Conservation (phyloP, 2,329 filamentous ascomycete species). For the Colletotrichum sp. region DNA sequence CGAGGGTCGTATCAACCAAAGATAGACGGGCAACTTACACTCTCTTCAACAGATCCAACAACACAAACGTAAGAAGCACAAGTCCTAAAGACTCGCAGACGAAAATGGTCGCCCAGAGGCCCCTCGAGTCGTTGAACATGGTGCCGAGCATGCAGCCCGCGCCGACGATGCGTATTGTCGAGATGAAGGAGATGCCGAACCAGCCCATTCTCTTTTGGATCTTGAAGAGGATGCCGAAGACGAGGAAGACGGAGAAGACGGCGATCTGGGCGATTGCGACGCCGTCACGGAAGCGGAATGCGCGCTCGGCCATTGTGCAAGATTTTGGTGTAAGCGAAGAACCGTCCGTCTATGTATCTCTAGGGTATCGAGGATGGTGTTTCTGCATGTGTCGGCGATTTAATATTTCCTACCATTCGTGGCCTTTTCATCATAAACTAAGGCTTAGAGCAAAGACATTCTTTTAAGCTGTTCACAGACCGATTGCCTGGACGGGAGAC, state of each 20-base stretch:
- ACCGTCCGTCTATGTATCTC: background rate
- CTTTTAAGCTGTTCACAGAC: background rate
- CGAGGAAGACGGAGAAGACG: background rate
- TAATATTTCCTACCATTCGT: rapidly evolving
- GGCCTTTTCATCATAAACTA: rapidly evolving
- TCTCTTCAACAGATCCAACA: constrained; percentile 19
- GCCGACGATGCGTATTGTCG: constrained; percentile 24
- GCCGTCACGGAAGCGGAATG: constrained; percentile 8
- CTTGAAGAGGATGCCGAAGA: background rate
- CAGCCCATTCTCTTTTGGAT: constrained; percentile 5
- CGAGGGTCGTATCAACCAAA: no score
- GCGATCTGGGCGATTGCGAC: constrained; percentile 13
- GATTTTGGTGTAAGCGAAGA: background rate
- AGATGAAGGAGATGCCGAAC: constrained; percentile 19
- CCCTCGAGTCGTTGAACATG: constrained; percentile 14
- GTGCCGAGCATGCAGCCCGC: constrained; percentile 25
- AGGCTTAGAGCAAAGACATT: rapidly evolving
- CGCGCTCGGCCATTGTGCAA: background rate
- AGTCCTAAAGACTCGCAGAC: constrained; percentile 26
- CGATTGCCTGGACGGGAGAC: background rate
- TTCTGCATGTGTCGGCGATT: background rate
- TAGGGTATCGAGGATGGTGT: rapidly evolving
- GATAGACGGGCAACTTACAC: background rate
- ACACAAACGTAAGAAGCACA: constrained; percentile 16
- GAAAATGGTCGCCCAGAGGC: constrained; percentile 24